phyloP scores from a whole-genome alignment of 192 early-diverging fungal species.

The Entomortierella parvispora region DNA sequence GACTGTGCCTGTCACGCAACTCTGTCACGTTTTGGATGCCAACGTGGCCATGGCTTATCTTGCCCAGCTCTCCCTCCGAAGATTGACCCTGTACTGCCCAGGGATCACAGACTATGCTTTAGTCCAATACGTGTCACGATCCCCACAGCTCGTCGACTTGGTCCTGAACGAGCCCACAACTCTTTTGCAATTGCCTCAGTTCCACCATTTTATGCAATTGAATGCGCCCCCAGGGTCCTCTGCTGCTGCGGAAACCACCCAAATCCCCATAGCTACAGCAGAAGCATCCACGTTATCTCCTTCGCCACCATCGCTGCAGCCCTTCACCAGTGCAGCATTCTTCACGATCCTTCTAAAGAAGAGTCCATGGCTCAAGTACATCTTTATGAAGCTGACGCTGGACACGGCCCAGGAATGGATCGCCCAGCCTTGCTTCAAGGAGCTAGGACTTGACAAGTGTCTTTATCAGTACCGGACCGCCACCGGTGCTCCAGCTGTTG shows the following conservation, averaged over 20 bases:
- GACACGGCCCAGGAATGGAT: constrained; percentile 52
- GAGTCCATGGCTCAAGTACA: constrained; percentile 37
- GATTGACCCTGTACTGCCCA: constrained; percentile 44
- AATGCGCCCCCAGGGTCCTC: not conserved
- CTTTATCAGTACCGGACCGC: constrained; percentile 42
- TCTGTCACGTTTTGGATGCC: constrained; percentile 36
- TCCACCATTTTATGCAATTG: constrained; percentile 30
- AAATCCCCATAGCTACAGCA: not conserved
- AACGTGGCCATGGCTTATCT: constrained; percentile 14
- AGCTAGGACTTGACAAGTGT: constrained; percentile 31
- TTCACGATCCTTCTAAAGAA: constrained; percentile 11
- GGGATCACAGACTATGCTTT: constrained; percentile 47
- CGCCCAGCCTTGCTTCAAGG: constrained; percentile 33
- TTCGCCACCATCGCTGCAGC: not conserved
- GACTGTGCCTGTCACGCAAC: constrained; percentile 24
- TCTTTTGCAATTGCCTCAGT: constrained; percentile 30
- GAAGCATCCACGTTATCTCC: not conserved
- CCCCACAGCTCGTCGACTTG: constrained; percentile 21
- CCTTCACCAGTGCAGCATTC: constrained; percentile 32
- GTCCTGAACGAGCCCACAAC: constrained; percentile 46
- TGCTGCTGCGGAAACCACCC: not conserved
- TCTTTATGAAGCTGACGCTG: constrained; percentile 47
- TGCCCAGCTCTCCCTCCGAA: constrained; percentile 23
- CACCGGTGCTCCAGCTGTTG: constrained; percentile 37
- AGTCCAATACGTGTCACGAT: constrained; percentile 16